phyloP scores from a whole-genome alignment of 441 rosid species.

The Flueggea neowawraea region DNA sequence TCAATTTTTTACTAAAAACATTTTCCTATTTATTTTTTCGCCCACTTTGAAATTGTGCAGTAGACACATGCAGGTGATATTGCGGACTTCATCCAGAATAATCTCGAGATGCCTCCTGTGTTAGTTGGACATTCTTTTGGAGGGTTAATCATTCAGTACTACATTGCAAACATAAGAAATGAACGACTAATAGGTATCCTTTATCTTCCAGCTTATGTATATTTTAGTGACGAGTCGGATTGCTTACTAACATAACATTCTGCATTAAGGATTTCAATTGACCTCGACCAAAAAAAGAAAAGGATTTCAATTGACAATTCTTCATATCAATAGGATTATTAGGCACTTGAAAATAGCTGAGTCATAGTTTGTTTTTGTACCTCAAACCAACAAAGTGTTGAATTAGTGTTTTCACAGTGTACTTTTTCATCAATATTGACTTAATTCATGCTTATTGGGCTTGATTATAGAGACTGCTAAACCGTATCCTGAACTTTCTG shows the following conservation, averaged over 20 bases:
- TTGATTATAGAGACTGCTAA: conserved; percentile 29
- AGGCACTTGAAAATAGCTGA: no score
- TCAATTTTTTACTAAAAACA: neutral
- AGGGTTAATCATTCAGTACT: conserved; percentile 77
- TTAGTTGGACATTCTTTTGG: conserved; percentile 92
- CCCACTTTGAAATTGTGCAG: conserved; percentile 29
- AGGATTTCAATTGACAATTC: no score
- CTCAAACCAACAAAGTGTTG: neutral
- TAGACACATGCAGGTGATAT: conserved; percentile 93
- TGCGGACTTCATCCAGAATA: conserved; percentile 62
- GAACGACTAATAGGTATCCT: conserved; percentile 34
- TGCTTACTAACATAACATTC: no score
- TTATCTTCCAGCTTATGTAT: conserved; percentile 4
- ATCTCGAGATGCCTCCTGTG: conserved; percentile 52
- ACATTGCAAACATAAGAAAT: conserved; percentile 53
- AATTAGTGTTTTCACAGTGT: neutral
- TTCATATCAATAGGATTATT: no score
- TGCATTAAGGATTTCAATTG: no score
- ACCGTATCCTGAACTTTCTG: conserved; percentile 57
- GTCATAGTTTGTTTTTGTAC: no score
- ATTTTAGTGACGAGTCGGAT: no score
- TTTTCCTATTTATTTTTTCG: conserved; percentile 13
- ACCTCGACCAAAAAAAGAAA: no score
- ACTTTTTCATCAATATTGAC: neutral
- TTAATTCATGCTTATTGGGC: conserved; percentile 11